These are phyloP conservation scores for Nepenthes gracilis DNA, from an alignment of 148 eudicot genomes.

Conservation along the genomic window DNA sequence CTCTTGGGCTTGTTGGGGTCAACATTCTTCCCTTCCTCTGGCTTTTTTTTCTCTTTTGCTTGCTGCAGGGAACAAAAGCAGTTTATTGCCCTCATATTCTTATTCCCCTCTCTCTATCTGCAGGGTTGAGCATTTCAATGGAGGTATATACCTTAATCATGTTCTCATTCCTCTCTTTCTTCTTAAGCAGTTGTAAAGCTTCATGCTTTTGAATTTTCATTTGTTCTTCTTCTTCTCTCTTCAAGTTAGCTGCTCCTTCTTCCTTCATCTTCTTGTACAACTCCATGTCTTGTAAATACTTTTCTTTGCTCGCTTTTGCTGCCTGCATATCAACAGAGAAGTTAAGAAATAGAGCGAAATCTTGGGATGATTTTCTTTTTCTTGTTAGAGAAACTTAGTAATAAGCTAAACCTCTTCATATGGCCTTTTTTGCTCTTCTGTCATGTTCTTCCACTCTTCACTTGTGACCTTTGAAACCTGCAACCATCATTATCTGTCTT, in stretches of 20 bases:
- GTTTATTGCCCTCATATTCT: no score
- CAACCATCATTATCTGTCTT: no score
- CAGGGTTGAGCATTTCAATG: no score
- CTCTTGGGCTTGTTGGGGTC: constrained; percentile 91
- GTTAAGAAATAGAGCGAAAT: neutral
- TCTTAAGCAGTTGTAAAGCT: constrained; percentile 79
- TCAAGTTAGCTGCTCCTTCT: constrained; percentile 52
- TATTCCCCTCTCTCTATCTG: no score
- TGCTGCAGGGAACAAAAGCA: constrained; percentile 22
- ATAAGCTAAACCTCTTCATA: constrained; percentile 49
- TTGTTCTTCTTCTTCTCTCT: constrained; percentile 65
- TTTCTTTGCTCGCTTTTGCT: constrained; percentile 57
- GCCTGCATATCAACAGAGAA: constrained; percentile 16
- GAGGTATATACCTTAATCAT: constrained; percentile 54
- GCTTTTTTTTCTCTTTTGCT: constrained; percentile 65
- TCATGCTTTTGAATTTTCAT: constrained; percentile 82
- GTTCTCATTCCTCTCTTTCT: constrained; percentile 81
- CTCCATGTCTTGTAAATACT: constrained; percentile 67
- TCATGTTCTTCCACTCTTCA: constrained; percentile 93
- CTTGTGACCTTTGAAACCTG: constrained; percentile 74
- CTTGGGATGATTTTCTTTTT: neutral
- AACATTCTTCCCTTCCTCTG: constrained; percentile 41
- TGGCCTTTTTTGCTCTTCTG: constrained; percentile 47
- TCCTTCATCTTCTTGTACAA: constrained; percentile 76
- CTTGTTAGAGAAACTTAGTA: neutral